Percentiles rank a stretch among this genome's conserved stretches.
Conservation (phyloP, 768 basidiomycete genomes). For the Boletus speciosus region DNA sequence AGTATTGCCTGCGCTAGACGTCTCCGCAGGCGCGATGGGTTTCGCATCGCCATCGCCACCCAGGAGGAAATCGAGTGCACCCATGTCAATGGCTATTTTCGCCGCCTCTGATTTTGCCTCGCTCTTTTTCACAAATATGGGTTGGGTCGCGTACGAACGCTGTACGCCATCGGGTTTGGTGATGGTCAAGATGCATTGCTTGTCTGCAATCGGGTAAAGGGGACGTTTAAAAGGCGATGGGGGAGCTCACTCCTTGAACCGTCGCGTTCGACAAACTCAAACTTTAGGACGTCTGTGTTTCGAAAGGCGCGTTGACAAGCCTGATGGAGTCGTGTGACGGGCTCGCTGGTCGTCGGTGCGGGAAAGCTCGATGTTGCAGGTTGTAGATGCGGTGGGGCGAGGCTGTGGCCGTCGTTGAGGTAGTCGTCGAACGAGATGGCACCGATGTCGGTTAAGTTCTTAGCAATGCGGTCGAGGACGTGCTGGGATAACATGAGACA, state of each 20-base stretch:
- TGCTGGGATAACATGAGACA: not conserved
- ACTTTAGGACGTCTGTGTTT: constrained; percentile 40
- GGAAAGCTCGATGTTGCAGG: not conserved
- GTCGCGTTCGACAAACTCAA: constrained; percentile 45
- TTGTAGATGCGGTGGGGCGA: not conserved
- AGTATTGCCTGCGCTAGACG: not conserved
- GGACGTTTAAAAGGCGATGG: not conserved
- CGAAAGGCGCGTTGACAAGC: constrained; percentile 43
- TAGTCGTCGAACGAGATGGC: constrained; percentile 28
- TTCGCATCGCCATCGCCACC: constrained; percentile 41
- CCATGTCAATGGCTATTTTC: constrained; percentile 52
- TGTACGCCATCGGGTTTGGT: constrained; percentile 49
- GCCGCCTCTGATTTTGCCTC: constrained; percentile 57
- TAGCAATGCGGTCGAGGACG: constrained; percentile 21
- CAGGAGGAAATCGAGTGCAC: constrained; percentile 56
- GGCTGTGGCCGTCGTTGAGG: constrained; percentile 3
- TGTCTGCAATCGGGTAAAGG: constrained; percentile 35
- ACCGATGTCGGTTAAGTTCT: constrained; percentile 28
- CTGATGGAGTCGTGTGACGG: constrained; percentile 38
- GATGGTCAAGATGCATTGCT: constrained; percentile 61
- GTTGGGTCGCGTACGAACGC: constrained; percentile 53
- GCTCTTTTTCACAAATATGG: constrained; percentile 39
- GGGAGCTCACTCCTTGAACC: constrained; percentile 34
- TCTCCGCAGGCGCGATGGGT: constrained; percentile 26
- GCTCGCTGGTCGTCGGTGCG: not conserved